Evolutionary conservation across 2,329 filamentous ascomycete species (phyloP), one percentile per base, ranked within the genome.

Genomic region (Diaporthe sp.): DNA sequence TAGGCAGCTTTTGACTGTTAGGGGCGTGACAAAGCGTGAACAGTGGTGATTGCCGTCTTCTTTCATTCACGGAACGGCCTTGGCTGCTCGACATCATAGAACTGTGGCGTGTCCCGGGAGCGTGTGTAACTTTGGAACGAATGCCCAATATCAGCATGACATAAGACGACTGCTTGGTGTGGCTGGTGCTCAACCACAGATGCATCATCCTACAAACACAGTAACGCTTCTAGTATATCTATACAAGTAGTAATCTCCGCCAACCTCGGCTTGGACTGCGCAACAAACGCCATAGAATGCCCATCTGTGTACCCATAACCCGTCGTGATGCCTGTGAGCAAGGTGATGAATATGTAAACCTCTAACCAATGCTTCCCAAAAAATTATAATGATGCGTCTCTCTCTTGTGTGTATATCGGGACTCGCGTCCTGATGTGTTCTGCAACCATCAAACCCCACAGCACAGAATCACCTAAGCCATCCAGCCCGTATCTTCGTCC

Each of bases 361-460:
- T 65, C 37, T 73, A 37, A 57, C 5, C 31, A 53, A 65, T 73
- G n/a, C 49, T 65, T 55, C 22, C 25, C 34, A 2, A 49, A 28
- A 51, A 15, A 44, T 28, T 25, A 68, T 68, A 53, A 58, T 49
- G 17, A 31, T 28, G 34, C 28, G 28, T n/a, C 22, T 37, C 60
- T 25, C 25, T 28, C 34, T 37, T 46, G 44, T 44, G 34, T 5
- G 34, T 71, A n/a, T 55, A 49, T 22, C 62, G 31, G 71, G 68
- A 67, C 70, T 73, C 42, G 68, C 55, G 75, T 53, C 75, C 61
- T 73, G 49, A 34, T 67, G 51, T 72, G 57, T 65, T 28, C 19
- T 72, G 51, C 17, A 39, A 55, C 46, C 28, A 39, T 37, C 49
- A 37, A 28, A 65, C 61, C 22, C 49, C 19, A 49, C 17, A 58